Evolutionary conservation across 345 rosid species (phyloP).

Genomic region (Cardiospermum halicacabum): DNA sequence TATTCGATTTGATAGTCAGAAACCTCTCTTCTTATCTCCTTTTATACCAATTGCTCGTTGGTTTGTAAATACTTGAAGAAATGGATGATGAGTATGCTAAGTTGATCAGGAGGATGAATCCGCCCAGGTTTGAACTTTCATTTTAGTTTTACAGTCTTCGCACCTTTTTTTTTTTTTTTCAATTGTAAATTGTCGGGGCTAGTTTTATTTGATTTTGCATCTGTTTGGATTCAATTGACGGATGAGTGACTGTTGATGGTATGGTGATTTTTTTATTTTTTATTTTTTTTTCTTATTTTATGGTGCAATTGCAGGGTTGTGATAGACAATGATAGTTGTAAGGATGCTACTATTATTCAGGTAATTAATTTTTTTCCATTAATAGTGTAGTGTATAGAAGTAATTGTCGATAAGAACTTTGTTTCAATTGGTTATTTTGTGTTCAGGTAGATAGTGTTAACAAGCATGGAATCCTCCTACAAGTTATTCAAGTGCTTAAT

Average conservation of each 20-base stretch:
- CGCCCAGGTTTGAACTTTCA: no score
- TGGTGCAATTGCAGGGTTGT: slow-evolving; percentile 58
- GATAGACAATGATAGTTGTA: slow-evolving; percentile 58
- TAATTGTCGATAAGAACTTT: no score
- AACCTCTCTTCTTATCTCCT: background rate
- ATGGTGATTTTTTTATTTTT: background rate
- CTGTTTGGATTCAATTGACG: background rate
- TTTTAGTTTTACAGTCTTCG: background rate
- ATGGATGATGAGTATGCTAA: slow-evolving; percentile 87
- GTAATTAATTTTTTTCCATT: no score
- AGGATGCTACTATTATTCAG: slow-evolving; percentile 78
- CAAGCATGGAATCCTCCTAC: slow-evolving; percentile 82
- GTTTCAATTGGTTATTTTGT: slow-evolving; percentile 5
- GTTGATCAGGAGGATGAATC: slow-evolving; percentile 86
- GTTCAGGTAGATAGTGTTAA: slow-evolving; percentile 74
- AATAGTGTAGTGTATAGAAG: no score
- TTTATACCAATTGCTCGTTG: background rate
- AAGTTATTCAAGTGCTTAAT: slow-evolving; percentile 84
- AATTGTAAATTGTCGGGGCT: background rate
- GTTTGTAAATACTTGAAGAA: slow-evolving; percentile 9
- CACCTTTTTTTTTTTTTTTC: background rate
- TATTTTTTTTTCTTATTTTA: no score
- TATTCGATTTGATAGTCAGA: background rate
- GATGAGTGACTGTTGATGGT: background rate
- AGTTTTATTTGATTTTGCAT: background rate